A percentile compares a stretch with the other conserved stretches of the same genome.
These are phyloP conservation scores for Fusarium sp. DNA, from an alignment of 2,329 filamentous ascomycete genomes.

Conservation along the genomic window DNA sequence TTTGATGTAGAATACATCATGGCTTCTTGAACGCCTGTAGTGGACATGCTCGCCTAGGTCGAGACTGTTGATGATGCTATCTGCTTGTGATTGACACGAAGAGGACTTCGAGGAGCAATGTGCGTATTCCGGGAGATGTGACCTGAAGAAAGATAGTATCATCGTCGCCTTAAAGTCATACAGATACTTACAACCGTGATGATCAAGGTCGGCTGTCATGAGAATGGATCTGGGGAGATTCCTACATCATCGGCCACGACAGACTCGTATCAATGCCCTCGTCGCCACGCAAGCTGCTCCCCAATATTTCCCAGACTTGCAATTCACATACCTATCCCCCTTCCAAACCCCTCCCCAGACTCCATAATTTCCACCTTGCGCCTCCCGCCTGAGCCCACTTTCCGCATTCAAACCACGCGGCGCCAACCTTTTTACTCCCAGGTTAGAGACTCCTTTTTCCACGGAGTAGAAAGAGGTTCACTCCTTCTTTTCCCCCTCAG, in stretches of 20 bases:
- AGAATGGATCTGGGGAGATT: not conserved
- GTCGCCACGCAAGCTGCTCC: not conserved
- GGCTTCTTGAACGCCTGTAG: not conserved
- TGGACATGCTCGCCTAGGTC: not conserved
- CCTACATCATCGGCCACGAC: not conserved
- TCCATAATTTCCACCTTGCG: not conserved
- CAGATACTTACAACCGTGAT: not conserved
- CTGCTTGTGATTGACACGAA: not conserved
- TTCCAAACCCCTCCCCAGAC: not conserved
- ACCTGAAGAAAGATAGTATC: not conserved
- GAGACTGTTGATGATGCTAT: not conserved
- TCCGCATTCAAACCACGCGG: constrained; percentile 25
- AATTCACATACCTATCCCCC: not conserved
- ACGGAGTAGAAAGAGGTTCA: not conserved
- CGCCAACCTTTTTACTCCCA: constrained; percentile 15
- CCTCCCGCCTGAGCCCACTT: not conserved
- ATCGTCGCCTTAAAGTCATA: not conserved
- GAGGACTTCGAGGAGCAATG: not conserved
- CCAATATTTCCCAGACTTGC: not conserved
- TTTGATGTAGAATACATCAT: not conserved
- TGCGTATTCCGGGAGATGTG: not conserved
- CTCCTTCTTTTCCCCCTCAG: not conserved
- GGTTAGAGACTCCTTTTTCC: not conserved
- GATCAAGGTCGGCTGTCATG: not conserved
- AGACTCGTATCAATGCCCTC: not conserved